Percentiles rank a stretch among this genome's conserved stretches.
phyloP scores from a whole-genome alignment of 345 rosid species.

The Lepidium sativum region DNA sequence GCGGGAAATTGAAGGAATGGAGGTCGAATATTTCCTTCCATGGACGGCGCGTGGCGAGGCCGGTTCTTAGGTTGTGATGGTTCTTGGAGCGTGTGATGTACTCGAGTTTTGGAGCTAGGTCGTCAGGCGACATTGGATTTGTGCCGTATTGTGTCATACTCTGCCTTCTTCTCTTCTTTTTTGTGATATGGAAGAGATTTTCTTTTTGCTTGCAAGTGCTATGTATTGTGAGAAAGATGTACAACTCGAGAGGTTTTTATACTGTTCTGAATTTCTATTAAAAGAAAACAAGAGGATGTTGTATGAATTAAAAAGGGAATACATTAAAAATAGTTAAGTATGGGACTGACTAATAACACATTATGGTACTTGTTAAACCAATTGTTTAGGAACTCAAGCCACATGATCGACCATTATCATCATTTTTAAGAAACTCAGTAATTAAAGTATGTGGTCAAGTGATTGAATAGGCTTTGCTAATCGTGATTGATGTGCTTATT shows the following conservation, averaged over 20 bases:
- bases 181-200: not conserved
- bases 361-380: not conserved
- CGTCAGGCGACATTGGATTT: conserved; percentile 53
- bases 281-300: not conserved
- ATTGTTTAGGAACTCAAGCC: not conserved
- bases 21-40: conserved; percentile 62
- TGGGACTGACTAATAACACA: not conserved
- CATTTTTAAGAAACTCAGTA: too few species aligned
- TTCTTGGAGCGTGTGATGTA: conserved; percentile 54
- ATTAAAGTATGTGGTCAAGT: too few species aligned
- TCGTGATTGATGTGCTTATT: not conserved
- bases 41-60: conserved; percentile 55
- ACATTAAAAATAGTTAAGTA: not conserved
- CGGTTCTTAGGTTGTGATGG: conserved; percentile 36
- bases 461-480: not conserved
- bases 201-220: not conserved
- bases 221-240: conserved; percentile 2
- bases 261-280: not conserved
- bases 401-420: not conserved
- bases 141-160: conserved; percentile 72
- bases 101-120: conserved; percentile 36
- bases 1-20: conserved; percentile 36
- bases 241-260: conserved; percentile 7
- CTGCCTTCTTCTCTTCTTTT: not conserved
- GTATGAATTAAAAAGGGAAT: not conserved